Base-by-base conservation (phyloP, 768 basidiomycete genomes). In the Leccinum subgranulosum region DNA sequence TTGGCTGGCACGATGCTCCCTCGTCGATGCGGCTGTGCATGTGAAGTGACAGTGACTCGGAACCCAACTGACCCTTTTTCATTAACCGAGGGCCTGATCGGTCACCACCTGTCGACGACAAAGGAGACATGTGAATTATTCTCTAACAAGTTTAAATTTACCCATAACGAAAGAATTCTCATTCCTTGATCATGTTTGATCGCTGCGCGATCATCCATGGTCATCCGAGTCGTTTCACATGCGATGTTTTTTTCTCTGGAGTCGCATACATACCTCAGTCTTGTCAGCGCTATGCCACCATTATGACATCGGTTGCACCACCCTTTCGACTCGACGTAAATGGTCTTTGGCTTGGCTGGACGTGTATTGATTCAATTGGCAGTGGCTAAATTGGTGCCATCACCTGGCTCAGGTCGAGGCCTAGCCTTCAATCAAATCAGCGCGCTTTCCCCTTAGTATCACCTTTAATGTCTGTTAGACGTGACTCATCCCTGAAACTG, bases 131-230 rank as follows among this genome's bases (percentile, higher is more conserved):
- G 19, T 43, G 19, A 43, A 19, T 12, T 43, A 39, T n/a, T 41
- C n/a, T 41, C 2, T 17, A n/a, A n/a, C 17, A 39, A 17, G 36
- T 39, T 39, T 5, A 34, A 15, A n/a, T n/a, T n/a, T n/a, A n/a
- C 7, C 36, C 36, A 8, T 39, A n/a, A n/a, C 8, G 15, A n/a
- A n/a, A n/a, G n/a, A 31, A 34, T 34, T 34, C 33, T 14, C 17
- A 39, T 9, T n/a, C 17, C 17, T 39, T 39, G 36, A 39, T 39
- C 36, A 61, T 64, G 54, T 64, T 64, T 28, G 65, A 66, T 49
- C 61, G 61, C 41, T n/a, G 66, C 46, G 11, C 21, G 12, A 53
- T 67, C 43, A 64, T 67, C 41, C 49, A 65, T 31, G 11, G 25
- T 58, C 3, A 9, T 23, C 23, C 23, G 2, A 23, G 3, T 56